Evolutionary conservation across 2,329 filamentous ascomycete genomes (phyloP), one percentile per base, ranked within the genome.

Genomic region (Coniochaeta hoffmannii): DNA sequence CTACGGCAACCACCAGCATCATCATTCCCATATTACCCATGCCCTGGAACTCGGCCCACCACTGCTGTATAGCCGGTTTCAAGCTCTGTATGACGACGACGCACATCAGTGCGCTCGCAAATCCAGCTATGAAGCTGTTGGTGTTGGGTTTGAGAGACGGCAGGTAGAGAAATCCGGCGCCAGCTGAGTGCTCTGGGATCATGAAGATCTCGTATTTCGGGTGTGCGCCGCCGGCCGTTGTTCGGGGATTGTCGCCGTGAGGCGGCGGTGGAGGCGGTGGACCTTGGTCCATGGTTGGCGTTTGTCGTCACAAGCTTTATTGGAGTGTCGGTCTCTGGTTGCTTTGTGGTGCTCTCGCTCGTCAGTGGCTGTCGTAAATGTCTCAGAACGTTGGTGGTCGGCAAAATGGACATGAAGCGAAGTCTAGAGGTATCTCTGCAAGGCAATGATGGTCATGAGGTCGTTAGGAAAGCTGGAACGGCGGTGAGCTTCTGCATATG

Each of bases 201-300:
- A 97, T 88, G 75, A 97, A 97, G 68, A 97, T 96, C 75, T 97
- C 93, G 72, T 96, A 97, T 68, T 94, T 95, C 50, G 97, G 76
- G 56, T 88, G 87, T 26, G 77, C 76, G n/a, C 73, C 70, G 35
- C 73, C 70, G 35, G 82, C 78, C 53, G 83, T 79, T 19, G 82
- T 82, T 69, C 86, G 86, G 52, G 90, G 88, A 62, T 85, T 87
- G 66, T 85, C 80, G 71, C 91, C 90, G 74, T 96, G 91, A 60
- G 90, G 90, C 67, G 91, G 91, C 62, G 89, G 89, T 62, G 90
- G 90, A 61, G 91, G 91, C 59, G 91, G 91, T 60, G 87, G 87
- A 63, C 82, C 78, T 60, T 71, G 74, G 69, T 72, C 79, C 74
- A 79, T 80, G 55, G 56, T 64, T 59, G 53, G 36, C 50, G 36